Evolutionary conservation across 306 rosid species (phyloP).

Genomic region (Quercus engelmannii): DNA sequence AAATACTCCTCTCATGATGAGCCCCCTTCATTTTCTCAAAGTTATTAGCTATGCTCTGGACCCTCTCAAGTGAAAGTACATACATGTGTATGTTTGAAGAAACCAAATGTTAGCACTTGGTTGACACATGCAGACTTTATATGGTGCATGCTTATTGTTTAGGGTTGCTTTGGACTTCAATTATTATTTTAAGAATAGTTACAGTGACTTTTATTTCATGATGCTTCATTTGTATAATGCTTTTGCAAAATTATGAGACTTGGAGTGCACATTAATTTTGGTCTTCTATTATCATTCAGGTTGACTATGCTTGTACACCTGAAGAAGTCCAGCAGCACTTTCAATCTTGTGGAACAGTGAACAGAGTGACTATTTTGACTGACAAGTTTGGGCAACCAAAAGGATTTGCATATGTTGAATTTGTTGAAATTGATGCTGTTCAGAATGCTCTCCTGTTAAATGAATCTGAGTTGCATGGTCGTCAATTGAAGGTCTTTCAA

Average conservation of each 20-base stretch:
- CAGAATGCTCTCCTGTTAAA: slow-evolving; percentile 90
- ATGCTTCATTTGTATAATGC: background rate
- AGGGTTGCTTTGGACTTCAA: background rate
- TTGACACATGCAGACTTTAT: background rate
- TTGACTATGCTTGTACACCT: slow-evolving; percentile 95
- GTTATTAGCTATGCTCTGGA: background rate
- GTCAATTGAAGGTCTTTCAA: slow-evolving; percentile 80
- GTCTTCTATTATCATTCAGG: slow-evolving; percentile 43
- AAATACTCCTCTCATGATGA: background rate
- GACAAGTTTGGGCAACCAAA: slow-evolving; percentile 99
- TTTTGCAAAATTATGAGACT: background rate
- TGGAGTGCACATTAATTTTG: slow-evolving; percentile 3
- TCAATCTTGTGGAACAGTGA: slow-evolving; percentile 99
- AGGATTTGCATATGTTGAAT: slow-evolving; percentile 98
- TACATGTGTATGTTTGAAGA: background rate
- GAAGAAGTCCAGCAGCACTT: slow-evolving; percentile 99
- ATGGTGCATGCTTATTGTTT: background rate
- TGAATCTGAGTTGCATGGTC: slow-evolving; percentile 97
- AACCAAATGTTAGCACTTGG: background rate
- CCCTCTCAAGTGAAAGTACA: background rate
- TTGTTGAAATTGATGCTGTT: slow-evolving; percentile 90
- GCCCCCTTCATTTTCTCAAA: background rate
- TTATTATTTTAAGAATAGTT: background rate
- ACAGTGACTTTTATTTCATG: background rate
- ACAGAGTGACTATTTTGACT: slow-evolving; percentile 96